Percentiles rank a stretch among this genome's conserved stretches.
These are phyloP conservation scores for Dioszegia hungarica DNA, from an alignment of 768 basidiomycete species.

Conservation along the genomic window DNA sequence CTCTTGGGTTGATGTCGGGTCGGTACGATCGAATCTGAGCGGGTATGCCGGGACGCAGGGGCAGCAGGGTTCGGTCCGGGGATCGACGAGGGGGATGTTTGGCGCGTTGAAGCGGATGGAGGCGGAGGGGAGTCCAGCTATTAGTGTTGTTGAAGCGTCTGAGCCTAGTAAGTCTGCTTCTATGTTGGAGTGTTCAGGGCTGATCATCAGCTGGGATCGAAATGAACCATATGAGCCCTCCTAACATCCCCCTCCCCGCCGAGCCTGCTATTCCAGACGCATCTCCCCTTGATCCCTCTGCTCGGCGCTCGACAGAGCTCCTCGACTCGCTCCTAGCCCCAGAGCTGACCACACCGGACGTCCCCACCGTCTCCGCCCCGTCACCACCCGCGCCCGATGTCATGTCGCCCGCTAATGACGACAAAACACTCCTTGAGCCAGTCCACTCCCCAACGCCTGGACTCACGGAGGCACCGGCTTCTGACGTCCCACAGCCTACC, in stretches of 20 bases:
- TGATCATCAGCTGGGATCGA: too few relatives aligned
- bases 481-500: too few relatives aligned
- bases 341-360: not conserved
- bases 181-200: too few relatives aligned
- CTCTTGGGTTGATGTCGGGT: conserved; percentile 7
- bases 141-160: not conserved
- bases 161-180: too few relatives aligned
- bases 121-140: not conserved
- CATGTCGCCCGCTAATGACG: conserved; percentile 5
- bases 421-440: conserved; percentile 4
- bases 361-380: not conserved
- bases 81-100: not conserved
- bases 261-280: not conserved
- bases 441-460: not conserved
- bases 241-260: not conserved
- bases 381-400: not conserved
- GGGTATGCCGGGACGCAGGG: not conserved
- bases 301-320: not conserved
- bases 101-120: conserved; percentile 8
- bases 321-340: conserved; percentile 1
- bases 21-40: not conserved
- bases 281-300: not conserved
- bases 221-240: not conserved
- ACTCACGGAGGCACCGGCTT: too few relatives aligned
- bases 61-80: not conserved